Conservation (phyloP, 176 grass and related monocot genomes). For the Oryza glumipatula region DNA sequence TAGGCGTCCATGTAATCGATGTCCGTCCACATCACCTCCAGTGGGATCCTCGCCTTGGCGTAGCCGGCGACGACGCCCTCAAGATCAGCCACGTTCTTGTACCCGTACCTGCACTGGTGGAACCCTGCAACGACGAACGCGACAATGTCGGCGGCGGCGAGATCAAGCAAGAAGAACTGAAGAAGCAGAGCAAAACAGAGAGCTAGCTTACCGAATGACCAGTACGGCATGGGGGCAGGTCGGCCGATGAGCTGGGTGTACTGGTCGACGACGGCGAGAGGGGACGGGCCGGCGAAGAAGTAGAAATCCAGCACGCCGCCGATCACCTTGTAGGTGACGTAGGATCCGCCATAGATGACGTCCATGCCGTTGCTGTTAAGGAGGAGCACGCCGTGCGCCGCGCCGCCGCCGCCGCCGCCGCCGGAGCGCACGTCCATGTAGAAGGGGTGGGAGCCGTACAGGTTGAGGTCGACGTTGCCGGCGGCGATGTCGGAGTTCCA, state of each 20-base stretch:
- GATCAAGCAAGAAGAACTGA: neutral
- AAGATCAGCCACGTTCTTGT: slow-evolving; percentile 64
- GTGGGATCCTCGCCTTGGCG: slow-evolving; percentile 68
- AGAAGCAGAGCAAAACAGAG: neutral
- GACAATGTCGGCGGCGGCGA: neutral
- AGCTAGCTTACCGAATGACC: slow-evolving; percentile 71
- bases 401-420: neutral
- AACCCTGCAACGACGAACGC: slow-evolving; percentile 53
- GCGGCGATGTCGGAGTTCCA: slow-evolving; percentile 77
- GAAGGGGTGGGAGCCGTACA: slow-evolving; percentile 90
- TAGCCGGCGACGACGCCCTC: slow-evolving; percentile 78
- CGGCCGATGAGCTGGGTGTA: slow-evolving; percentile 89
- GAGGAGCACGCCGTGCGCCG: slow-evolving; percentile 77
- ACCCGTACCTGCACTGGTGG: slow-evolving; percentile 82
- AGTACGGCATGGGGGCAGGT: slow-evolving; percentile 77
- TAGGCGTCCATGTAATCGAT: slow-evolving; percentile 93
- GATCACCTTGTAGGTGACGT: slow-evolving; percentile 85
- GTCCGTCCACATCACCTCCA: slow-evolving; percentile 98
- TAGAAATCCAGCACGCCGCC: slow-evolving; percentile 91
- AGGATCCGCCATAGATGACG: slow-evolving; percentile 59
- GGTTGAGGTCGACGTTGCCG: slow-evolving; percentile 43
- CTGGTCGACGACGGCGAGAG: slow-evolving; percentile 72
- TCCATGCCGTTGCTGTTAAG: slow-evolving; percentile 98
- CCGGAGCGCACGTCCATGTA: slow-evolving; percentile 76
- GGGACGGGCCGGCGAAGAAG: slow-evolving; percentile 72